Percentiles rank a stretch among this genome's conserved stretches.
Evolutionary conservation across 2,329 filamentous ascomycete genomes (phyloP).

Genomic region (Phaeosphaeria sp.): DNA sequence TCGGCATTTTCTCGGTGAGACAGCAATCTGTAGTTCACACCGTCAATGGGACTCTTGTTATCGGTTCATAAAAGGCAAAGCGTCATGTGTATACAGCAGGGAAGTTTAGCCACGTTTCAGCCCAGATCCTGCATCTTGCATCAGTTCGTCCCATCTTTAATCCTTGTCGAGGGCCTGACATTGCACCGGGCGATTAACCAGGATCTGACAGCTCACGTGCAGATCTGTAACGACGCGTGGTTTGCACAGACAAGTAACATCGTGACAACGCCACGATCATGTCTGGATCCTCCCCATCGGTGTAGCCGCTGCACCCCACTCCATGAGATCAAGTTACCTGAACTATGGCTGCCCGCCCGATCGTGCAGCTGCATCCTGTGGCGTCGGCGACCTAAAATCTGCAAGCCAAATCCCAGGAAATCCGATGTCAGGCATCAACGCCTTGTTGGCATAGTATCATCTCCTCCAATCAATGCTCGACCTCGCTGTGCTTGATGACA

Average conservation of each 20-base stretch:
- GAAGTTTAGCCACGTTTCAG: neutral
- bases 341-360: neutral
- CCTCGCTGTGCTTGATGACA: neutral
- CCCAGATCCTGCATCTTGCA: slow-evolving; percentile 1
- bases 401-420: slow-evolving; percentile 7
- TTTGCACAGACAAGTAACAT: neutral
- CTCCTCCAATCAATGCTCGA: neutral
- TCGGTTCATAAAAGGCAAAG: neutral
- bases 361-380: neutral
- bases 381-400: neutral
- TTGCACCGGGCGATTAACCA: neutral
- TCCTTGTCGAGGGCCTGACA: neutral
- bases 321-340: neutral
- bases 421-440: neutral
- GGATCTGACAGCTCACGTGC: neutral
- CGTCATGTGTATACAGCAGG: neutral
- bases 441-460: neutral
- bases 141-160: neutral
- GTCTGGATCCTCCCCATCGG: neutral
- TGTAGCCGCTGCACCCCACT: neutral
- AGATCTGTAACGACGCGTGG: neutral
- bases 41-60: neutral
- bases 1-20: neutral
- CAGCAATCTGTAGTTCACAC: neutral
- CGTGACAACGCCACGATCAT: neutral